phyloP scores from a whole-genome alignment of 345 rosid genomes.

The Gossypium herbaceum region DNA sequence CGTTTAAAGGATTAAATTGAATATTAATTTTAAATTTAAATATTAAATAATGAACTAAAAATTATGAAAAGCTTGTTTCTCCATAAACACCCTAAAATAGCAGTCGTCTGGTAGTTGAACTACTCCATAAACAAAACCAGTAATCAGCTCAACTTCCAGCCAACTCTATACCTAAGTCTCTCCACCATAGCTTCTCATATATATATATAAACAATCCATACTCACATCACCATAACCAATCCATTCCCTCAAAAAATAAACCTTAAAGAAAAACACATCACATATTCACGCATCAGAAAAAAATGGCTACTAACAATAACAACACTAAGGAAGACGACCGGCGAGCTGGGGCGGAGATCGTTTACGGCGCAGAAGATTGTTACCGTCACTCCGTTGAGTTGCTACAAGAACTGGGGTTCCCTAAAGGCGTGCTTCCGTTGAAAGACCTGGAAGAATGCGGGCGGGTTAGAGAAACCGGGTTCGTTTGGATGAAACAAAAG shows the following conservation, averaged over 20 bases:
- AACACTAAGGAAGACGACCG: conserved; percentile 26
- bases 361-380: conserved; percentile 67
- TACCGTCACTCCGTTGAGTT: conserved; percentile 57
- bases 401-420: conserved; percentile 82
- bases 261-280: neutral
- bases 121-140: neutral
- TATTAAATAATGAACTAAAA: too few species aligned
- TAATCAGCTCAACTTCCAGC: conserved; percentile 12
- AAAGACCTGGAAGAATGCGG: conserved; percentile 87
- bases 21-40: too few species aligned
- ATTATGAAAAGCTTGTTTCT: too few species aligned
- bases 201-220: neutral
- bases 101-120: conserved; percentile 7
- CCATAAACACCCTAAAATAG: neutral
- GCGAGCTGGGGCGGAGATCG: conserved; percentile 72
- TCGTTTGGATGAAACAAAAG: conserved; percentile 86
- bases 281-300: neutral
- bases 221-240: neutral
- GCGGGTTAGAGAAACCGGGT: conserved; percentile 70
- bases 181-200: neutral
- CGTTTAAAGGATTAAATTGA: too few species aligned
- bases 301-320: conserved; percentile 34
- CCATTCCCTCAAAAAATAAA: neutral
- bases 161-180: neutral
- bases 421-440: conserved; percentile 79